A percentile compares a stretch with the other conserved stretches of the same genome.
Conservation (phyloP, 805 yeast species). For the Hanseniaspora lachancei region DNA sequence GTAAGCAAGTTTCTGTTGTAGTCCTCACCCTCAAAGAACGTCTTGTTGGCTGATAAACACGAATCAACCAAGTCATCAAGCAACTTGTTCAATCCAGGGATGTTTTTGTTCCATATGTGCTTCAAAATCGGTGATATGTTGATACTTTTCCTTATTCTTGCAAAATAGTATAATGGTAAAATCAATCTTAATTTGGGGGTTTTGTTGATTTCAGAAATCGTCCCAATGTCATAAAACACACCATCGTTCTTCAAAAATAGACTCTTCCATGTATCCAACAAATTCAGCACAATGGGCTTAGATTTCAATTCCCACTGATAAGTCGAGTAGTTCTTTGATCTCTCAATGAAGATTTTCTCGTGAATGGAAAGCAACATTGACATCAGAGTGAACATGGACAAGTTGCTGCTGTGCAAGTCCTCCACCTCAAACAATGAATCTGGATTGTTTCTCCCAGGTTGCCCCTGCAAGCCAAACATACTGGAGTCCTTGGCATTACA, state of each 20-base stretch:
- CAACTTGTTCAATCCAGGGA: slow-evolving; percentile 49
- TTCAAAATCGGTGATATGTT: slow-evolving; percentile 49
- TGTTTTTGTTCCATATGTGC: slow-evolving; percentile 51
- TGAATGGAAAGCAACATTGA: slow-evolving; percentile 53
- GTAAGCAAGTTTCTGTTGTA: slow-evolving; percentile 50
- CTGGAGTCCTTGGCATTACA: slow-evolving; percentile 25
- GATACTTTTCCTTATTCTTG: slow-evolving; percentile 52
- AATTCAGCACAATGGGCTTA: slow-evolving; percentile 43
- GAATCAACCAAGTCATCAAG: slow-evolving; percentile 30
- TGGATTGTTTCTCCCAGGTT: slow-evolving; percentile 17
- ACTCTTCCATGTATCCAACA: slow-evolving; percentile 57
- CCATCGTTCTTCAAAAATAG: slow-evolving; percentile 53
- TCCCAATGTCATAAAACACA: slow-evolving; percentile 24
- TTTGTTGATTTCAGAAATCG: slow-evolving; percentile 33
- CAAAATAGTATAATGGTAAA: slow-evolving; percentile 52
- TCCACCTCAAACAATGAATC: slow-evolving; percentile 11
- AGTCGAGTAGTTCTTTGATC: slow-evolving; percentile 30
- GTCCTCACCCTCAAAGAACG: slow-evolving; percentile 16
- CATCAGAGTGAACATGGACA: slow-evolving; percentile 39
- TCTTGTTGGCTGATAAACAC: slow-evolving; percentile 10
- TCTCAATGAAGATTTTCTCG: slow-evolving; percentile 47
- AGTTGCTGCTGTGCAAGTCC: slow-evolving; percentile 20
- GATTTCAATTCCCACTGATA: slow-evolving; percentile 54
- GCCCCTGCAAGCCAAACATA: slow-evolving; percentile 13
- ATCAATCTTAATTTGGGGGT: slow-evolving; percentile 50